Evolutionary conservation across 2,329 filamentous ascomycete species (phyloP), one percentile per base, ranked within the genome.

Genomic region (Coleophoma crateriformis): DNA sequence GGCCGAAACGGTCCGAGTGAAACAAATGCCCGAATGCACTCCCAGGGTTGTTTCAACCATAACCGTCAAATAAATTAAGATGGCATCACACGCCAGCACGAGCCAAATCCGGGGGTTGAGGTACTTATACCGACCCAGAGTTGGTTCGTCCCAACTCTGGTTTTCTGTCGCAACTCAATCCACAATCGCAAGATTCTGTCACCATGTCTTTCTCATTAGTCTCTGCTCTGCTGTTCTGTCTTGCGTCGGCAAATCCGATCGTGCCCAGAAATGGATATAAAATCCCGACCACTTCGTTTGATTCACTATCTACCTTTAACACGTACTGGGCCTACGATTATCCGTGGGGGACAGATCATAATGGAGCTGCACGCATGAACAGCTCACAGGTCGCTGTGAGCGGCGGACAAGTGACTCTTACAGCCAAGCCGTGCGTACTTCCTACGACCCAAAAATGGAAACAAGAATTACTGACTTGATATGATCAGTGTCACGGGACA

Each of bases 311-410:
- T 41, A 56, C 61, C 56, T 72, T 75, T 48, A 66, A 71, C 49
- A 56, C 63, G 5, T 68, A 75, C 62, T 81, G 76, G 67, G 63
- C 61, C 47, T 76, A 77, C 63, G 71, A 76, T 54, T 81, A 82
- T 58, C 77, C 76, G 2, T 79, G 78, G 78, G 78, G 78, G 19
- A 74, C 69, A 15, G 73, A 77, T 56, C 78, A 81, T 65, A 81
- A 81, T 58, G 78, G 78, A 38, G 74, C 70, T 0, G 77, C 78
- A 0, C 75, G 76, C 34, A 82, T 81, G 78, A 62, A 69, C 55
- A 64, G 70, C 45, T 59, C 65, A 10, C 71, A 79, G 37, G 71
- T 78, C 43, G 54, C 60, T 3, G 66, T 78, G 45, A 39, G 48
- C 15, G 40, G 49, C 6, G 46, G 47, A 11, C 42, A 47, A 22